These are phyloP conservation scores for Trichosporon coremiiforme DNA, from an alignment of 1,284 basidiomycete genomes.

Conservation along the genomic window DNA sequence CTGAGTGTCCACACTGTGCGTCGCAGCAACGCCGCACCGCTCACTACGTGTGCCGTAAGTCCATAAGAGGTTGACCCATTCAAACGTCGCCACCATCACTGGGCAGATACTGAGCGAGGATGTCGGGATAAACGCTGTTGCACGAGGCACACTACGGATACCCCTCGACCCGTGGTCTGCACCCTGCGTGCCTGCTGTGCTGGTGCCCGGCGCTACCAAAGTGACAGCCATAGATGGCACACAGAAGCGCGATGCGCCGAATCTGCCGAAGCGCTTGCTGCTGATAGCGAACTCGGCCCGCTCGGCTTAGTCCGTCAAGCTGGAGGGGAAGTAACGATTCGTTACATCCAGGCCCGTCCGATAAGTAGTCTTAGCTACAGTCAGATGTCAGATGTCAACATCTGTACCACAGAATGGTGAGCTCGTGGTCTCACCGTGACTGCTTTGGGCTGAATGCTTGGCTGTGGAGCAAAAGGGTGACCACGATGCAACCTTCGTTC, in stretches of 20 bases:
- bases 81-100: neutral
- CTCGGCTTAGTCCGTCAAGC: neutral
- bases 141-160: neutral
- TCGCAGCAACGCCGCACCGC: neutral
- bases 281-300: conserved; percentile 9
- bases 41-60: neutral
- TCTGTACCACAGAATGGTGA: neutral
- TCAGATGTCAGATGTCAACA: conserved; percentile 4
- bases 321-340: neutral
- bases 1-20: neutral
- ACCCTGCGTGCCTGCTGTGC: neutral
- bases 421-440: neutral
- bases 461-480: neutral
- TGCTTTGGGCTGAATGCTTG: neutral
- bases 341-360: neutral
- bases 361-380: neutral
- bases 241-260: neutral
- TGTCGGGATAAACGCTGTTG: neutral
- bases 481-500: neutral
- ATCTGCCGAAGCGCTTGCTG: conserved; percentile 1
- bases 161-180: neutral
- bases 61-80: neutral
- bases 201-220: neutral
- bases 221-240: neutral
- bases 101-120: neutral